Conservation (phyloP, 768 basidiomycete genomes). For the Psilocybe azurescens region DNA sequence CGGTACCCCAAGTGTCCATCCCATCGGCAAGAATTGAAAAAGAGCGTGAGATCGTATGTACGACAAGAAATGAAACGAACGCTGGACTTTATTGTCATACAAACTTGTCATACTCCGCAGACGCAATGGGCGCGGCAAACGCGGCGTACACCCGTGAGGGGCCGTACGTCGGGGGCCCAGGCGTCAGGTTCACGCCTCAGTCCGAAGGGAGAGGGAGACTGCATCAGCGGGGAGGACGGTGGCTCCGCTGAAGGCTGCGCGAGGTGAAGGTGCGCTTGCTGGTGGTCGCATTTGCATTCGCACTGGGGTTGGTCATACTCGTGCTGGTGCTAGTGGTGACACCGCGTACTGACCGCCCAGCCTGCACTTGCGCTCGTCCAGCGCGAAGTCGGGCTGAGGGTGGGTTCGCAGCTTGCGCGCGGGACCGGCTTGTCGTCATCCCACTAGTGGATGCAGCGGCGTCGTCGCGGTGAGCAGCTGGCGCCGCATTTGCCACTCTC, state of each 20-base stretch:
- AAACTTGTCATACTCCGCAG: slow-evolving; percentile 29
- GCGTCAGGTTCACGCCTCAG: slow-evolving; percentile 12
- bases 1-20: slow-evolving; percentile 7
- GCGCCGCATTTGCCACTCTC: slow-evolving; percentile 11
- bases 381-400: slow-evolving; percentile 17
- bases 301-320: slow-evolving; percentile 11
- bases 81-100: slow-evolving; percentile 13
- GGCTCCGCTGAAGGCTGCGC: slow-evolving; percentile 27
- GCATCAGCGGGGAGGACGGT: slow-evolving; percentile 34
- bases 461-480: slow-evolving; percentile 4
- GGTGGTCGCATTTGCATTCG: slow-evolving; percentile 1
- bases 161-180: slow-evolving; percentile 27
- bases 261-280: slow-evolving; percentile 22
- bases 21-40: background rate
- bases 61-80: background rate
- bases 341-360: slow-evolving; percentile 19
- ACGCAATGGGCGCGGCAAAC: slow-evolving; percentile 31
- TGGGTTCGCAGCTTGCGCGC: slow-evolving; percentile 7
- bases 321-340: slow-evolving; percentile 14
- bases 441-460: slow-evolving; percentile 6
- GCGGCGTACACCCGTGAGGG: slow-evolving; percentile 32
- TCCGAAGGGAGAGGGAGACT: slow-evolving; percentile 34
- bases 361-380: slow-evolving; percentile 19
- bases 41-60: slow-evolving; percentile 2
- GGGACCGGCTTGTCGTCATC: slow-evolving; percentile 20